These are phyloP conservation scores for Chlamydomonas sp. DNA, from an alignment of 139 green algal genomes.

Conservation along the genomic window DNA sequence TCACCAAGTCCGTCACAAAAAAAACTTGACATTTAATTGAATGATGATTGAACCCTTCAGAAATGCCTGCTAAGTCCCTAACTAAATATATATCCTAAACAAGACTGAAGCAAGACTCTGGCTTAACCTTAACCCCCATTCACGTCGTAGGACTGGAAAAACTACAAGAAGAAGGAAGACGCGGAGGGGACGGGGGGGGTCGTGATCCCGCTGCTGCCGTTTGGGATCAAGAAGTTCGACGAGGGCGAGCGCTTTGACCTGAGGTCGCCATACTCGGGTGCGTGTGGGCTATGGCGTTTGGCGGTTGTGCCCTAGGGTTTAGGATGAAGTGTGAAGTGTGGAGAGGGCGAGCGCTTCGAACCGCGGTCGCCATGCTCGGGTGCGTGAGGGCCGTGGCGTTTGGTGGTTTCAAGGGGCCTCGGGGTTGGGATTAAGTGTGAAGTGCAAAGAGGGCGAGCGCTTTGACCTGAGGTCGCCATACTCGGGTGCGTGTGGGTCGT, in stretches of 20 bases:
- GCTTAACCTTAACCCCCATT: no score
- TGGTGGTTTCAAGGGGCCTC: no score
- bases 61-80: no score
- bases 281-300: neutral
- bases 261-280: conserved; percentile 31
- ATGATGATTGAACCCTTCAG: no score
- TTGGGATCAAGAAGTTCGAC: conserved; percentile 40
- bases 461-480: conserved; percentile 42
- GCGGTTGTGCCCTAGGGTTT: neutral
- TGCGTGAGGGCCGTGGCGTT: no score
- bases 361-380: neutral
- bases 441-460: conserved; percentile 37
- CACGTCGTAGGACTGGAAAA: conserved; percentile 19
- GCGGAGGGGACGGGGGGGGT: conserved; percentile 19
- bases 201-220: conserved; percentile 33
- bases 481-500: conserved; percentile 13
- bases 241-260: conserved; percentile 41
- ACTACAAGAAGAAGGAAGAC: conserved; percentile 30
- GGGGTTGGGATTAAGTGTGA: conserved; percentile 36
- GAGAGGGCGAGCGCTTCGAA: neutral
- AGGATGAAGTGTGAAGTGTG: neutral
- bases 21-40: no score
- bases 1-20: no score
- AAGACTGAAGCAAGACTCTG: no score
- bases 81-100: no score